Percentiles rank a stretch among this genome's conserved stretches.
Evolutionary conservation across 768 basidiomycete species (phyloP).

Genomic region (Boletus reticulatus): DNA sequence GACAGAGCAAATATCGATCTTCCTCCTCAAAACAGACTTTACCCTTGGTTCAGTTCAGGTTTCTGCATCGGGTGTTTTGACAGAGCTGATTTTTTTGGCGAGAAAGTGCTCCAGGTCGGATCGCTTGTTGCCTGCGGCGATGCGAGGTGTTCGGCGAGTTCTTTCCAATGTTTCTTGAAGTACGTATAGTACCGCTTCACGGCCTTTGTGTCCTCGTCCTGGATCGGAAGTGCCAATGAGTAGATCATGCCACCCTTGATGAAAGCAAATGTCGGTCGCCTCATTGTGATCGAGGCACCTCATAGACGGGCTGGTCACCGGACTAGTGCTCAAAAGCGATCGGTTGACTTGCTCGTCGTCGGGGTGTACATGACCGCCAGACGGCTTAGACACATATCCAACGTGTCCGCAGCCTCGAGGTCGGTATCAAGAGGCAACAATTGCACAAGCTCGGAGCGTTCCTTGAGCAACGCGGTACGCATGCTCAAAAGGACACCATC

Average conservation of each 20-base stretch:
- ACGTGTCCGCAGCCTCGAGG: too few species aligned
- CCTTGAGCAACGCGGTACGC: too few species aligned
- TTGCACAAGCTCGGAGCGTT: too few species aligned
- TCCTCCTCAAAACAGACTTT: conserved; percentile 97
- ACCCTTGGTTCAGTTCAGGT: conserved; percentile 90
- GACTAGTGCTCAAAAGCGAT: too few species aligned
- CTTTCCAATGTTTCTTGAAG: conserved; percentile 89
- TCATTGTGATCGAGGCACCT: too few species aligned
- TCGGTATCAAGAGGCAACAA: too few species aligned
- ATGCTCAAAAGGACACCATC: too few species aligned
- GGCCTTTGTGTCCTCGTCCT: conserved; percentile 77
- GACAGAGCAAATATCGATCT: conserved; percentile 90
- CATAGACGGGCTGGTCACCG: too few species aligned
- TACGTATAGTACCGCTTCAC: conserved; percentile 76
- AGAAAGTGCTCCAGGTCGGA: conserved; percentile 79
- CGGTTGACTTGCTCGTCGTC: too few species aligned
- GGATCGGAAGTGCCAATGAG: conserved; percentile 80
- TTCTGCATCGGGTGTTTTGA: conserved; percentile 95
- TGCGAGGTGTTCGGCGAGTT: conserved; percentile 71
- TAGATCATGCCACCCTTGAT: conserved; percentile 40
- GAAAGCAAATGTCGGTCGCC: too few species aligned
- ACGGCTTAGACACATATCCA: too few species aligned
- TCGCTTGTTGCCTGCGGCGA: conserved; percentile 79
- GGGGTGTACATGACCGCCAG: too few species aligned
- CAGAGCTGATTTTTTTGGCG: conserved; percentile 76